Evolutionary conservation across 352 stramenopile genomes (phyloP).

Genomic region (Aphanomyces cochlioides): DNA sequence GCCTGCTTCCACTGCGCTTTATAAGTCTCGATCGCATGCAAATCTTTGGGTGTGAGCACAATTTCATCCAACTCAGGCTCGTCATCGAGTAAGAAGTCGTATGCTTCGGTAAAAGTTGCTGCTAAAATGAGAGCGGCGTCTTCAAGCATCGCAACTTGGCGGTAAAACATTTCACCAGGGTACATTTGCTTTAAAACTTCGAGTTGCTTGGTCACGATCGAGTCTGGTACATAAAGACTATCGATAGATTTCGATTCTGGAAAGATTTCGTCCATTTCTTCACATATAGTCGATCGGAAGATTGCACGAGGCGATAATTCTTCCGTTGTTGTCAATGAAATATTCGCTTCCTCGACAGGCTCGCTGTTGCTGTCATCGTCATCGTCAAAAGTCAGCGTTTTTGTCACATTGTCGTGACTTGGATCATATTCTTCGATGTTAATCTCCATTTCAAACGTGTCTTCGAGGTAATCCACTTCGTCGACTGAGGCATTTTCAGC

Average conservation of each 20-base stretch:
- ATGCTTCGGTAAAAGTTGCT: neutral
- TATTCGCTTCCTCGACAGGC: neutral
- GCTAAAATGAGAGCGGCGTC: neutral
- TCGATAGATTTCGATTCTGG: neutral
- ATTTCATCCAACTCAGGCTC: neutral
- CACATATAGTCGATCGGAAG: neutral
- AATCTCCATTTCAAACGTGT: slow-evolving; percentile 4
- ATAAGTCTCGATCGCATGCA: neutral
- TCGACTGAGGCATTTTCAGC: too few relatives aligned
- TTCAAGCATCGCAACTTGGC: neutral
- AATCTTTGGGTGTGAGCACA: neutral
- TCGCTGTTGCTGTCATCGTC: neutral
- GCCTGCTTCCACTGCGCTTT: neutral
- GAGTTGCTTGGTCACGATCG: neutral
- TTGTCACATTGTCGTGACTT: too few relatives aligned
- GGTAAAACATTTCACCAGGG: neutral
- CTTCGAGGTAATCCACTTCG: neutral
- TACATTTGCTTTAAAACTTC: neutral
- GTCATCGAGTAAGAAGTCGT: neutral
- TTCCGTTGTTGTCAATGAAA: too few relatives aligned
- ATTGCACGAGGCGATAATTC: too few relatives aligned
- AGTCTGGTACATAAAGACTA: neutral
- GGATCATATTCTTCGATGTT: neutral
- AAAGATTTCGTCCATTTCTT: slow-evolving; percentile 7
- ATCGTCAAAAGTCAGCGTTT: neutral